A percentile compares a stretch with the other conserved stretches of the same genome.
Conservation (phyloP, 2,329 filamentous ascomycete genomes). For the Cercospora sesami region DNA sequence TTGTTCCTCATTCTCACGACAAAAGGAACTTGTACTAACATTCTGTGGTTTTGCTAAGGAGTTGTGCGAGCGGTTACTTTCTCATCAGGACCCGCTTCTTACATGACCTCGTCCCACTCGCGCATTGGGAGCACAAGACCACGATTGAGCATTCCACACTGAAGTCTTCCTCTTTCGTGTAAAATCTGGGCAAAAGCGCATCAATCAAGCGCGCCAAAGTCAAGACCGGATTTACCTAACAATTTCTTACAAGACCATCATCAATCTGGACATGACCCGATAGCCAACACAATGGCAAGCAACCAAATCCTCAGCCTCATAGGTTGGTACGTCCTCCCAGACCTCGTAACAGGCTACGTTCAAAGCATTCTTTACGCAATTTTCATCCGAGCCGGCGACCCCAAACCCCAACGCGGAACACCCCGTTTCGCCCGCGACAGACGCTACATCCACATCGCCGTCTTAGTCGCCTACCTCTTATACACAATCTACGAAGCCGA, state of each 20-base stretch:
- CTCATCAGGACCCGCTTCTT: background rate
- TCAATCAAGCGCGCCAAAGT: background rate
- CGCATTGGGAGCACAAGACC: background rate
- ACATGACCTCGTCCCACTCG: background rate
- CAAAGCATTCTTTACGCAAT: slow-evolving; percentile 84
- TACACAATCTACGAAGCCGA: slow-evolving; percentile 95
- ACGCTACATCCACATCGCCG: slow-evolving; percentile 76
- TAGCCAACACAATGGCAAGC: slow-evolving; percentile 37
- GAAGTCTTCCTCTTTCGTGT: background rate
- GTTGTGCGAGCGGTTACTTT: background rate
- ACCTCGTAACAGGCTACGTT: slow-evolving; percentile 70
- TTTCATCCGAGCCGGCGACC: slow-evolving; percentile 84
- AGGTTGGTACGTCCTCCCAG: slow-evolving; percentile 64
- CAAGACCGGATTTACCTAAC: background rate
- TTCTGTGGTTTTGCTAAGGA: background rate
- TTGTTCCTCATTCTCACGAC: background rate
- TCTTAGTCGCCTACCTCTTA: slow-evolving; percentile 78
- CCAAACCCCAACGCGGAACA: slow-evolving; percentile 68
- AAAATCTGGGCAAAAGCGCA: background rate
- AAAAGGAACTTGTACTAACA: background rate
- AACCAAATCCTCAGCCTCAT: slow-evolving; percentile 55
- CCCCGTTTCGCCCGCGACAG: slow-evolving; percentile 71
- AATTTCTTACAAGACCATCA: background rate
- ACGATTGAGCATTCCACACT: background rate
- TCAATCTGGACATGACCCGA: slow-evolving; percentile 13